Evolutionary conservation across 2,329 filamentous ascomycete species (phyloP).

Genomic region (Clonostachys byssicola): DNA sequence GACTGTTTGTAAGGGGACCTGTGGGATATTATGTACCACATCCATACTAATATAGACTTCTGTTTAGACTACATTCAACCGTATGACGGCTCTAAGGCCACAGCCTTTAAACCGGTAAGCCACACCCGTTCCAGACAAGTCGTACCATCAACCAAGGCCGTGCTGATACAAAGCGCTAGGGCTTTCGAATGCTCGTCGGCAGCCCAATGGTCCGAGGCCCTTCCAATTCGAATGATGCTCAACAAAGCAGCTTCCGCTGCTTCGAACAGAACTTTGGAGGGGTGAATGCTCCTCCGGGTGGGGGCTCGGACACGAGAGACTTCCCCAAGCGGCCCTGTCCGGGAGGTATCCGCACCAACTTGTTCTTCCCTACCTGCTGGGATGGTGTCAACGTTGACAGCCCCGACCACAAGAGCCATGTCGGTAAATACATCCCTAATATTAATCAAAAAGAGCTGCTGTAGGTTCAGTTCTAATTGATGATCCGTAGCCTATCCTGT

Average conservation of each 20-base stretch:
- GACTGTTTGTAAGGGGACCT: slow-evolving; percentile 20
- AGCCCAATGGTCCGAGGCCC: slow-evolving; percentile 10
- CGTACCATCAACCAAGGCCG: too few species aligned
- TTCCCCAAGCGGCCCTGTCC: slow-evolving; percentile 28
- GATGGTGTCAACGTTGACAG: slow-evolving; percentile 60
- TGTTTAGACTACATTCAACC: slow-evolving; percentile 26
- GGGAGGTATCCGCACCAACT: slow-evolving; percentile 35
- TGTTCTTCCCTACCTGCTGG: slow-evolving; percentile 63
- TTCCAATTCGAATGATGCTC: slow-evolving; percentile 17
- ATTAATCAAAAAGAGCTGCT: background rate
- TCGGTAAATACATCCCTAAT: slow-evolving; percentile 32
- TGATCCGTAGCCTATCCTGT: slow-evolving; percentile 11
- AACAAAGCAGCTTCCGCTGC: slow-evolving; percentile 30
- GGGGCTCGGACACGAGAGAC: slow-evolving; percentile 10
- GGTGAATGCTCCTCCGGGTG: background rate
- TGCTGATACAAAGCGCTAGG: background rate
- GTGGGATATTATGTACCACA: slow-evolving; percentile 23
- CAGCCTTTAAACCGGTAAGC: slow-evolving; percentile 33
- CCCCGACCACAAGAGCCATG: slow-evolving; percentile 56
- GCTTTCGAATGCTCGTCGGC: slow-evolving; percentile 31
- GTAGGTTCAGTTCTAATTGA: slow-evolving; percentile 7
- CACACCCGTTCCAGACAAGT: background rate
- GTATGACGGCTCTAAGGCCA: slow-evolving; percentile 25
- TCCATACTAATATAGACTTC: slow-evolving; percentile 34
- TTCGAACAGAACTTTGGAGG: slow-evolving; percentile 14